These are phyloP conservation scores for Cordyceps tenuipes DNA, from an alignment of 2,329 filamentous ascomycete genomes.

Conservation along the genomic window DNA sequence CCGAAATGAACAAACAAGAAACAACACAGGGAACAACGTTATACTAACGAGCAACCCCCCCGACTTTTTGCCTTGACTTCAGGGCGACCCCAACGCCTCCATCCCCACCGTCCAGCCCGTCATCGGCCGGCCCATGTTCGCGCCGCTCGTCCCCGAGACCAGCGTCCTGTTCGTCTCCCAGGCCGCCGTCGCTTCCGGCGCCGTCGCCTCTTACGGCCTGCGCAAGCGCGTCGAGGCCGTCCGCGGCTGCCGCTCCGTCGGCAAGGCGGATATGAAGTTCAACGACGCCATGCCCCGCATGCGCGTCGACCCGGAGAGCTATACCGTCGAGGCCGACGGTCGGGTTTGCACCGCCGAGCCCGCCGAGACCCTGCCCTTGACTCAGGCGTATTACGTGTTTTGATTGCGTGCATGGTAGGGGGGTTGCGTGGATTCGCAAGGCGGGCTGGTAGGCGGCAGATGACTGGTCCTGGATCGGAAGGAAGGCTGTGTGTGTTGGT, in stretches of 20 bases:
- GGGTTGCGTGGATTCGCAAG: too few relatives aligned
- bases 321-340: constrained; percentile 80
- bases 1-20: not conserved
- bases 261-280: constrained; percentile 85
- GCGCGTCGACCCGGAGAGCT: constrained; percentile 86
- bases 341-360: constrained; percentile 65
- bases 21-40: not conserved
- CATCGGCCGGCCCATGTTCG: constrained; percentile 80
- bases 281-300: constrained; percentile 80
- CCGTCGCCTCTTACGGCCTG: constrained; percentile 63
- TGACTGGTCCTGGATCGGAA: too few relatives aligned
- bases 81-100: constrained; percentile 63
- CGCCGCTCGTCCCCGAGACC: constrained; percentile 62
- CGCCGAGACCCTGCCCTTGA: constrained; percentile 60
- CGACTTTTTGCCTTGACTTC: not conserved
- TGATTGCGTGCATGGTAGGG: constrained; percentile 36
- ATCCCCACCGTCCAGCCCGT: constrained; percentile 87
- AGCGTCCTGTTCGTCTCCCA: constrained; percentile 79
- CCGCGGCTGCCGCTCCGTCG: constrained; percentile 62
- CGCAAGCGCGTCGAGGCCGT: constrained; percentile 76
- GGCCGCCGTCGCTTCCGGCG: constrained; percentile 58
- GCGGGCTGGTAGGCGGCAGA: too few relatives aligned
- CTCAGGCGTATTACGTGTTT: constrained; percentile 71
- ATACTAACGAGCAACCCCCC: not conserved
- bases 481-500: not conserved